phyloP scores from a whole-genome alignment of 2,329 filamentous ascomycete species.

The Clonostachys rhizophaga region DNA sequence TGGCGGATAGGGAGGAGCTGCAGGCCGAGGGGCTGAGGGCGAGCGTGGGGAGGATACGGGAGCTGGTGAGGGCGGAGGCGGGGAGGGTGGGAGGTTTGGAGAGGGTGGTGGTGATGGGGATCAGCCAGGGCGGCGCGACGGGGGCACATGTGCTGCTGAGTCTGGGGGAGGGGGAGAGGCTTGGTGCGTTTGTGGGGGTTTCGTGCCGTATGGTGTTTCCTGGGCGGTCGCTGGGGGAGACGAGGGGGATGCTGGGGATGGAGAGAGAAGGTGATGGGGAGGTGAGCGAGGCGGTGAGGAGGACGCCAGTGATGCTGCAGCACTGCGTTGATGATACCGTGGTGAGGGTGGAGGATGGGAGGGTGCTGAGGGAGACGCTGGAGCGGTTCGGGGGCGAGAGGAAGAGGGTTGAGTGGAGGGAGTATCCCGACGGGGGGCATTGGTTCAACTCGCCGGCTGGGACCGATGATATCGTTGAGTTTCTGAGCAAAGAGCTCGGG shows the following conservation, averaged over 20 bases:
- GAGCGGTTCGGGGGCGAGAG: conserved; percentile 22
- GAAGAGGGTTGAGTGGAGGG: conserved; percentile 25
- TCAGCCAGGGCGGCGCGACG: conserved; percentile 40
- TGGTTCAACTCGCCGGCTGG: conserved; percentile 37
- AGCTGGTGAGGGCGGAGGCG: conserved; percentile 27
- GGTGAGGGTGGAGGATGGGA: conserved; percentile 28
- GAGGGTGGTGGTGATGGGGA: conserved; percentile 34
- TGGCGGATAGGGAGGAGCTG: conserved; percentile 32
- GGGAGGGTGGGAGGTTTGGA: conserved; percentile 25
- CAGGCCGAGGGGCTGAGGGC: conserved; percentile 33
- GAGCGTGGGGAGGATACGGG: conserved; percentile 22
- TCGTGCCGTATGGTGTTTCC: conserved; percentile 28
- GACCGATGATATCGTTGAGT: conserved; percentile 31
- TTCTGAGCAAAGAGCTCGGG: conserved; percentile 12
- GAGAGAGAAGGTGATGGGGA: neutral
- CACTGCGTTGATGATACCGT: conserved; percentile 38
- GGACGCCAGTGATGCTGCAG: conserved; percentile 37
- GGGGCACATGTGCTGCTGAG: conserved; percentile 28
- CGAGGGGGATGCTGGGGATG: conserved; percentile 19
- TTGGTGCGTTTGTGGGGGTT: conserved; percentile 30
- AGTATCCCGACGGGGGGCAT: conserved; percentile 35
- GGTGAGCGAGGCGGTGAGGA: conserved; percentile 18
- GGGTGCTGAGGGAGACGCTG: conserved; percentile 24
- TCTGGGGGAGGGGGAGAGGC: conserved; percentile 9
- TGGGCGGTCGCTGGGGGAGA: conserved; percentile 19